Conservation (phyloP, 169 alveolate species). For the Besnoitia besnoiti region DNA sequence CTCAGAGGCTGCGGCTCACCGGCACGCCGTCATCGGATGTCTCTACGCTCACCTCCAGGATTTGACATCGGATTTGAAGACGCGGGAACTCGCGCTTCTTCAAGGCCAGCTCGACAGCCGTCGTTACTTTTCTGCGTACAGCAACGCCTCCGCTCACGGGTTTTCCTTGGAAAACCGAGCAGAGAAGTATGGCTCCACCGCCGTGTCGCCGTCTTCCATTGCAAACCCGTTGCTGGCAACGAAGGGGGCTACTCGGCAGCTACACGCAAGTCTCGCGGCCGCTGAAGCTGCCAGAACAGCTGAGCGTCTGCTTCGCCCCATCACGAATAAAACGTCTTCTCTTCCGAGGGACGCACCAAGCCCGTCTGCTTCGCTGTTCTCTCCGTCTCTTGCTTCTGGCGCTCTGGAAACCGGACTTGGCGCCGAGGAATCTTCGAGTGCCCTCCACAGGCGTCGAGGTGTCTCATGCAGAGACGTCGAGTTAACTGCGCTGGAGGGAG, state of each 20-base stretch:
- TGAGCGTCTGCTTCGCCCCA: neutral
- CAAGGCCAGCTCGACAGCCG: constrained; percentile 23
- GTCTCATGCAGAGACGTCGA: neutral
- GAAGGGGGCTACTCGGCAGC: neutral
- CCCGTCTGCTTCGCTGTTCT: too few relatives aligned
- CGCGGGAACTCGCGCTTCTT: constrained; percentile 17
- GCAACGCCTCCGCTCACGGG: neutral
- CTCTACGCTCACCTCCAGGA: constrained; percentile 42
- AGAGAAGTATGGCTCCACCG: too few relatives aligned
- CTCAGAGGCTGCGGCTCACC: constrained; percentile 39
- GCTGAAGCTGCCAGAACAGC: neutral
- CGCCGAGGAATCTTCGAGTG: too few relatives aligned
- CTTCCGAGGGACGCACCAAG: too few relatives aligned
- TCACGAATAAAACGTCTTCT: neutral
- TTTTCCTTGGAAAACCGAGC: too few relatives aligned
- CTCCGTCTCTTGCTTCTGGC: too few relatives aligned
- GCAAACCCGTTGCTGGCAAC: too few relatives aligned
- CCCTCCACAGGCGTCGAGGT: neutral
- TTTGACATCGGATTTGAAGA: constrained; percentile 11
- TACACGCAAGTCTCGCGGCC: neutral
- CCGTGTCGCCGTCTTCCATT: too few relatives aligned
- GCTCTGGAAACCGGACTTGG: too few relatives aligned
- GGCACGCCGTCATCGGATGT: constrained; percentile 48
- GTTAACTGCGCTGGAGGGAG: neutral
- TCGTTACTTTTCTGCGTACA: constrained; percentile 34